Conservation (phyloP, 1,139 yeast species). For the Protomyces macrosporus region DNA sequence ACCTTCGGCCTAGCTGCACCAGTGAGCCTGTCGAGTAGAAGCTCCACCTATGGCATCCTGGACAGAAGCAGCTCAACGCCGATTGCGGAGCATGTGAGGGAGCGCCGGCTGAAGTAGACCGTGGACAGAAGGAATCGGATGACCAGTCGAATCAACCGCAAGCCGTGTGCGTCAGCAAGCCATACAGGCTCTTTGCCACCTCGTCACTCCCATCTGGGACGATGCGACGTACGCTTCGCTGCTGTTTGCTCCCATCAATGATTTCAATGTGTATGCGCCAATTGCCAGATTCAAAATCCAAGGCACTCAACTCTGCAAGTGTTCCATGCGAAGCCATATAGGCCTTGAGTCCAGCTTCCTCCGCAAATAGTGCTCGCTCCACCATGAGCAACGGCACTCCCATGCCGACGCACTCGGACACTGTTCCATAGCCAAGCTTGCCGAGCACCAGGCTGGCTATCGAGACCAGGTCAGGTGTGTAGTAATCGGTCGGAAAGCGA, state of each 20-base stretch:
- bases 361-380: slow-evolving; percentile 18
- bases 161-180: no score
- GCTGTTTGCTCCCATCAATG: background rate
- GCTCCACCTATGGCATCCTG: no score
- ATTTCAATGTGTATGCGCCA: background rate
- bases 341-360: slow-evolving; percentile 4
- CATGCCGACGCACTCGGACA: slow-evolving; percentile 12
- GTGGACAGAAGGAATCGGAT: no score
- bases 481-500: background rate
- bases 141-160: no score
- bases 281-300: background rate
- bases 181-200: background rate
- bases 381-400: slow-evolving; percentile 14
- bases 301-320: background rate
- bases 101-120: no score
- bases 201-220: background rate
- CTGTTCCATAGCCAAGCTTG: slow-evolving; percentile 23
- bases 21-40: no score
- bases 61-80: no score
- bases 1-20: no score
- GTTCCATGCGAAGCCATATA: background rate
- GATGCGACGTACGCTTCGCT: no score
- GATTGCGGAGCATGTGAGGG: no score
- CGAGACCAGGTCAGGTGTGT: slow-evolving; percentile 18
- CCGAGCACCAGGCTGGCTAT: slow-evolving; percentile 10